phyloP scores from a whole-genome alignment of 306 rosid genomes.

The Acmispon strigosus region DNA sequence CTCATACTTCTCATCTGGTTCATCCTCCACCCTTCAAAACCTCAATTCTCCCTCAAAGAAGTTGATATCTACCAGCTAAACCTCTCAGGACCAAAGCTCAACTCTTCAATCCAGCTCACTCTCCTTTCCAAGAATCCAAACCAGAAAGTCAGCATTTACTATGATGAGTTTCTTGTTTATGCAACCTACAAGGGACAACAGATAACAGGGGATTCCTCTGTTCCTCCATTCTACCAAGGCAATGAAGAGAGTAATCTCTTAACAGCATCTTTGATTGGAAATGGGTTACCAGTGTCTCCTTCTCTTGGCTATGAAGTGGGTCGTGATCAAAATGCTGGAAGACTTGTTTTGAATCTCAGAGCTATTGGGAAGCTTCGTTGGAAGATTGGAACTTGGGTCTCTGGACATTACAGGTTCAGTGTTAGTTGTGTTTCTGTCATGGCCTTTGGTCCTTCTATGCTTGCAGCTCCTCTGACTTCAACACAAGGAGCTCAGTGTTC shows the following conservation, averaged over 20 bases:
- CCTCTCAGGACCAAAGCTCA: slow-evolving; percentile 54
- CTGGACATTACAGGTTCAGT: slow-evolving; percentile 64
- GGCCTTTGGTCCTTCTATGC: slow-evolving; percentile 50
- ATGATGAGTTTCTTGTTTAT: slow-evolving; percentile 61
- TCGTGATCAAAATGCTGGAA: slow-evolving; percentile 65
- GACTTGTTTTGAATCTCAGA: slow-evolving; percentile 48
- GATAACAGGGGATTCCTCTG: slow-evolving; percentile 51
- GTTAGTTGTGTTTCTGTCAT: slow-evolving; percentile 66
- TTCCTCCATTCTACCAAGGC: slow-evolving; percentile 83
- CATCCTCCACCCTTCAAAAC: slow-evolving; percentile 68
- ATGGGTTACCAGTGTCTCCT: slow-evolving; percentile 59
- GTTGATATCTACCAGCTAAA: slow-evolving; percentile 68
- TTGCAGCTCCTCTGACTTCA: slow-evolving; percentile 46
- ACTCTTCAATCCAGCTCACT: slow-evolving; percentile 80
- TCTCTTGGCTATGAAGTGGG: slow-evolving; percentile 70
- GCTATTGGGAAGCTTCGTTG: slow-evolving; percentile 72
- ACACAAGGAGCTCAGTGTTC: slow-evolving; percentile 64
- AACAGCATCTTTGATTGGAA: slow-evolving; percentile 58
- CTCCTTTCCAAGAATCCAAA: slow-evolving; percentile 73
- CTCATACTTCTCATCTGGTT: slow-evolving; percentile 51
- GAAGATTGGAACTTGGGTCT: slow-evolving; percentile 94
- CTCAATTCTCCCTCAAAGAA: slow-evolving; percentile 66
- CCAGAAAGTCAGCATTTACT: slow-evolving; percentile 72
- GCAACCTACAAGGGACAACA: slow-evolving; percentile 72
- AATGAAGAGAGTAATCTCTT: slow-evolving; percentile 55